Evolutionary conservation across 2,329 filamentous ascomycete genomes (phyloP).

Genomic region (Plectosphaerella cucumerina): DNA sequence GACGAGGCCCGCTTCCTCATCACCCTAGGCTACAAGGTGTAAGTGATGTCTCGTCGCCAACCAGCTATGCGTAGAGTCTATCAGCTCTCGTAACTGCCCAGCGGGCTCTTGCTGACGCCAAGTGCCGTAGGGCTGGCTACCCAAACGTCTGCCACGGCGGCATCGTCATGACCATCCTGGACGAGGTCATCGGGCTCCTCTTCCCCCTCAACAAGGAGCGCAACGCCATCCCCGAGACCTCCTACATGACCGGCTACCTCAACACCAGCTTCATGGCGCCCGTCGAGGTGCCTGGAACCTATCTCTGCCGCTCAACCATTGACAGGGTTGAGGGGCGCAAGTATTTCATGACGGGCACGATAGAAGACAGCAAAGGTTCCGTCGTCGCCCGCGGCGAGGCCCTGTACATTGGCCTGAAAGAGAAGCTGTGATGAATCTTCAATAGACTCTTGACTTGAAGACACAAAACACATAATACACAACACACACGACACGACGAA

Average conservation of each 20-base stretch:
- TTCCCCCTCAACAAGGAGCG: slow-evolving; percentile 30
- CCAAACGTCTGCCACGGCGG: slow-evolving; percentile 30
- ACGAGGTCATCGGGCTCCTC: slow-evolving; percentile 31
- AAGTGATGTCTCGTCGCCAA: no score
- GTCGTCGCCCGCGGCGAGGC: slow-evolving; percentile 22
- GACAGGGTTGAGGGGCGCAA: slow-evolving; percentile 29
- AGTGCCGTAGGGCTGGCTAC: no score
- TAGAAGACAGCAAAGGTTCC: slow-evolving; percentile 23
- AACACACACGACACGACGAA: slow-evolving; percentile 14
- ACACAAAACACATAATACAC: slow-evolving; percentile 13
- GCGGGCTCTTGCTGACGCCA: no score
- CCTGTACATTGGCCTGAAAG: slow-evolving; percentile 8
- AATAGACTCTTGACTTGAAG: slow-evolving; percentile 1
- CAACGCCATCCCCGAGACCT: slow-evolving; percentile 17
- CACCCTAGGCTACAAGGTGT: slow-evolving; percentile 26
- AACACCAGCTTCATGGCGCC: slow-evolving; percentile 29
- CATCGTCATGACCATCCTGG: slow-evolving; percentile 28
- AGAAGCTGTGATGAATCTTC: slow-evolving; percentile 7
- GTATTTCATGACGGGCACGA: slow-evolving; percentile 24
- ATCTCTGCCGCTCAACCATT: slow-evolving; percentile 25
- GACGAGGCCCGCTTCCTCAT: slow-evolving; percentile 24
- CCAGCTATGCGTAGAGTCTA: no score
- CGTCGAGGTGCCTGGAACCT: slow-evolving; percentile 22
- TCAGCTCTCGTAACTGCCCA: no score
- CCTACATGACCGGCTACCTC: slow-evolving; percentile 29